Base-by-base conservation (phyloP, 768 basidiomycete genomes). In the Collybia sp. region DNA sequence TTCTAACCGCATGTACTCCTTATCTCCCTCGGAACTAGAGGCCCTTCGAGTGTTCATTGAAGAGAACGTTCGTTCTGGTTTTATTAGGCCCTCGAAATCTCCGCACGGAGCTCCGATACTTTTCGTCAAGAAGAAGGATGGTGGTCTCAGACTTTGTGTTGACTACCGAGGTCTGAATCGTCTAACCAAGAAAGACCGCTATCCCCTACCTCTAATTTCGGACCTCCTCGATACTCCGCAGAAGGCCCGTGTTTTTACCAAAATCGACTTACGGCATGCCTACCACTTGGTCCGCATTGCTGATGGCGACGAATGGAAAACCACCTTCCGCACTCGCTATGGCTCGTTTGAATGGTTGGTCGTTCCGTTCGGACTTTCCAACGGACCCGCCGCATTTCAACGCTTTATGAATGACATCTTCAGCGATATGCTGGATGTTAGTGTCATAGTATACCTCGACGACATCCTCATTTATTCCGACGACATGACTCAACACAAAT, bases 251-350 rank as follows among this genome's bases (percentile, higher is more conserved):
- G 38, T 57, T 15, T 71, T 66, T 48, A 62, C 63, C 2, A 60
- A 60, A 30, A 46, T 76, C 13, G 68, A 78, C 37, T 12, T 47
- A 3, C 11, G 32, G 2, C 43, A 41, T 40, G 46, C 40, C 9
- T 41, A 47, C 30, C 34, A 46, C 15, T 40, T 40, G 15, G 45
- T 46, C 3, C 17, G 45, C 12, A 31, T 46, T 1, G 31, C 31
- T 9, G 19, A 65, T 36, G 69, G 67, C 2, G 60, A 72, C 42
- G 57, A 70, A 48, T 66, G 62, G 61, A 73, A 72, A 45, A 70
- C 65, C 0, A 64, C 68, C 0, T 75, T 76, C 52, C 40, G 41
- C 1, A 67, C 61, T 0, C 51, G 58, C 9, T 51, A 50, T 10
- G 68, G 70, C 0, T 46, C 58, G 0, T 72, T 60, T 36, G 59